Evolutionary conservation across 2,329 filamentous ascomycete species (phyloP).

Genomic region (Pestalotiopsis sp.): DNA sequence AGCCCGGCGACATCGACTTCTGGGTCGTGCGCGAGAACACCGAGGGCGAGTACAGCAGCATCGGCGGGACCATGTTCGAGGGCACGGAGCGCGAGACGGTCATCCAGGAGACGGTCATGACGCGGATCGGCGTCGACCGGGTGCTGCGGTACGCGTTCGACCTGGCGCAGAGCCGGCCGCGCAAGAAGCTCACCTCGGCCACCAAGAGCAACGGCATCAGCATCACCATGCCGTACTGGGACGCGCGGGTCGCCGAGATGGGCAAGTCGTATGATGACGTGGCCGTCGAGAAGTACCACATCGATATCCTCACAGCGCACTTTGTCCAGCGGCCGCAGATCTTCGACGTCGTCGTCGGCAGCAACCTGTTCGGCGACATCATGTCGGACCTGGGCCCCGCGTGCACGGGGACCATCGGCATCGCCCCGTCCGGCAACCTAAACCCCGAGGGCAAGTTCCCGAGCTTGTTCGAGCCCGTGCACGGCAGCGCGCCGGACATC

Average conservation of each 20-base stretch:
- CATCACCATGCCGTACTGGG: slow-evolving; percentile 69
- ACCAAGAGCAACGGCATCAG: slow-evolving; percentile 67
- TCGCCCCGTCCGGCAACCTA: slow-evolving; percentile 66
- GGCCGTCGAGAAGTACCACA: slow-evolving; percentile 62
- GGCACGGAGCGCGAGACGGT: slow-evolving; percentile 61
- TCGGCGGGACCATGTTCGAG: slow-evolving; percentile 62
- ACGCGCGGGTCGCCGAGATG: slow-evolving; percentile 58
- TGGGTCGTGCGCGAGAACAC: slow-evolving; percentile 67
- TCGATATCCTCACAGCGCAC: slow-evolving; percentile 65
- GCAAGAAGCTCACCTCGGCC: slow-evolving; percentile 63
- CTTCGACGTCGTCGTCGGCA: slow-evolving; percentile 64
- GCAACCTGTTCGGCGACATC: slow-evolving; percentile 63
- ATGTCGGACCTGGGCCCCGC: slow-evolving; percentile 67
- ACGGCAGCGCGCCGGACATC: slow-evolving; percentile 67
- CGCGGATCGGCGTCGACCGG: slow-evolving; percentile 58
- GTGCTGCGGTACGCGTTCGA: slow-evolving; percentile 65
- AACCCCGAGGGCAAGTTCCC: slow-evolving; percentile 63
- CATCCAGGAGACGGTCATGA: slow-evolving; percentile 65
- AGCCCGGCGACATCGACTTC: slow-evolving; percentile 64
- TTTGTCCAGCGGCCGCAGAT: slow-evolving; percentile 61
- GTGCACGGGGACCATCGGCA: slow-evolving; percentile 67
- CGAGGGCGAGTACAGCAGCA: slow-evolving; percentile 65
- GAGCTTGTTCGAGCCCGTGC: slow-evolving; percentile 66
- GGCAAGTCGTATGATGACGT: slow-evolving; percentile 59
- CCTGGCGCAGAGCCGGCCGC: slow-evolving; percentile 54